A percentile compares a stretch with the other conserved stretches of the same genome.
phyloP scores from a whole-genome alignment of 805 yeast genomes.

The Lachancea thermotolerans region DNA sequence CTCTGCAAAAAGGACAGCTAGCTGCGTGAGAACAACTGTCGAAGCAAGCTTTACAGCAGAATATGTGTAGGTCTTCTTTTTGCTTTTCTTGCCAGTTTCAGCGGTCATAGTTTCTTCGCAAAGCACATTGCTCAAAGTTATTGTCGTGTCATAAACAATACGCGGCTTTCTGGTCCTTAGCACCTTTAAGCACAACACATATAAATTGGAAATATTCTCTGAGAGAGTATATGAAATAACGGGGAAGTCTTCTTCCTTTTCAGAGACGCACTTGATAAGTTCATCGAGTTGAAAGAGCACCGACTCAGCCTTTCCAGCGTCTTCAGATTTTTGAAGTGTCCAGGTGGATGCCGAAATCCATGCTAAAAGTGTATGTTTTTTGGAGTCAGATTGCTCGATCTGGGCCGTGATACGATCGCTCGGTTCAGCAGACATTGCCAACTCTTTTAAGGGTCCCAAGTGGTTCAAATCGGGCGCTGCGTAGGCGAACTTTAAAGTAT shows the following conservation, averaged over 20 bases:
- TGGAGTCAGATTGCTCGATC: constrained; percentile 6
- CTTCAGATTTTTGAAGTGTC: background rate
- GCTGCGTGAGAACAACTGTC: constrained; percentile 22
- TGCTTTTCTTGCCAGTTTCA: constrained; percentile 13
- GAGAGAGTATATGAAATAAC: background rate
- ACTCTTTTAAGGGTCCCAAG: background rate
- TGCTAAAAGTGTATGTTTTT: constrained; percentile 21
- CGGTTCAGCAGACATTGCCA: background rate
- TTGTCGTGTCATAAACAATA: constrained; percentile 25
- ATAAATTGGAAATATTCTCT: constrained; percentile 17
- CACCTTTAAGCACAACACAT: constrained; percentile 10
- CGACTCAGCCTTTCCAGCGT: background rate
- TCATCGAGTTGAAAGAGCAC: background rate
- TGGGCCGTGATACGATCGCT: background rate
- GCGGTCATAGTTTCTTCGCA: constrained; percentile 21
- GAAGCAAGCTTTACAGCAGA: constrained; percentile 28
- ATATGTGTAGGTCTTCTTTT: constrained; percentile 19
- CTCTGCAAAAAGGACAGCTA: constrained; percentile 31
- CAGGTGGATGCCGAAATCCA: constrained; percentile 1
- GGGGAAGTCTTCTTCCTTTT: background rate
- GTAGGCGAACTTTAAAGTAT: too few species aligned
- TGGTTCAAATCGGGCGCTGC: too few species aligned
- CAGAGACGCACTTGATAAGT: background rate
- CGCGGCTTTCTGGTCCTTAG: constrained; percentile 1
- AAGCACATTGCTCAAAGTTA: constrained; percentile 21